Evolutionary conservation across 2,329 filamentous ascomycete genomes (phyloP).

Genomic region (Nothophoma quercina): DNA sequence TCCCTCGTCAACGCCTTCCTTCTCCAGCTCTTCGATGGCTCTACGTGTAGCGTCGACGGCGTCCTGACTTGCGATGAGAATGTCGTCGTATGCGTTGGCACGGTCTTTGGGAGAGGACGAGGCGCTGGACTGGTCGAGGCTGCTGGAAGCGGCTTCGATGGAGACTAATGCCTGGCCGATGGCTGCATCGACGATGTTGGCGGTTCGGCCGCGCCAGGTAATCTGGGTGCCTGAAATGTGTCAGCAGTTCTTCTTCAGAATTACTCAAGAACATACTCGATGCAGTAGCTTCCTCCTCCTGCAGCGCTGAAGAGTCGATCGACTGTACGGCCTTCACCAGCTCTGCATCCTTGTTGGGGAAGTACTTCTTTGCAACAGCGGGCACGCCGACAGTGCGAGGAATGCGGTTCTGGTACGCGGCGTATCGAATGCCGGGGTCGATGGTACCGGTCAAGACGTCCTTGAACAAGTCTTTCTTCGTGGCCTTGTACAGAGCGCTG

Average conservation of each 20-base stretch:
- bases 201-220: constrained; percentile 83
- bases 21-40: constrained; percentile 87
- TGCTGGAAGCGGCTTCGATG: constrained; percentile 65
- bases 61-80: constrained; percentile 90
- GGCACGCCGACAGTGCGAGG: constrained; percentile 84
- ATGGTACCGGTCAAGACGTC: constrained; percentile 86
- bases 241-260: constrained; percentile 10
- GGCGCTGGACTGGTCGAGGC: constrained; percentile 55
- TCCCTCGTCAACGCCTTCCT: constrained; percentile 82
- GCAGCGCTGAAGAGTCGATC: constrained; percentile 64
- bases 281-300: constrained; percentile 59
- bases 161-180: constrained; percentile 84
- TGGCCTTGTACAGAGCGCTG: constrained; percentile 71
- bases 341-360: constrained; percentile 69
- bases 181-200: constrained; percentile 89
- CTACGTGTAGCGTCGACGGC: constrained; percentile 92
- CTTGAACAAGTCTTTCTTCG: constrained; percentile 79
- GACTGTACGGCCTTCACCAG: constrained; percentile 74
- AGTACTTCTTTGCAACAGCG: constrained; percentile 79
- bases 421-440: constrained; percentile 92
- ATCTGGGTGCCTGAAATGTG: constrained; percentile 64
- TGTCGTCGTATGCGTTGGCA: constrained; percentile 87
- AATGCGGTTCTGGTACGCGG: constrained; percentile 89
- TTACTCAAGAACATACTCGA: constrained; percentile 58
- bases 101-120: constrained; percentile 67